Evolutionary conservation across 2,329 filamentous ascomycete genomes (phyloP).

Genomic region (Verticillium klebahnii): DNA sequence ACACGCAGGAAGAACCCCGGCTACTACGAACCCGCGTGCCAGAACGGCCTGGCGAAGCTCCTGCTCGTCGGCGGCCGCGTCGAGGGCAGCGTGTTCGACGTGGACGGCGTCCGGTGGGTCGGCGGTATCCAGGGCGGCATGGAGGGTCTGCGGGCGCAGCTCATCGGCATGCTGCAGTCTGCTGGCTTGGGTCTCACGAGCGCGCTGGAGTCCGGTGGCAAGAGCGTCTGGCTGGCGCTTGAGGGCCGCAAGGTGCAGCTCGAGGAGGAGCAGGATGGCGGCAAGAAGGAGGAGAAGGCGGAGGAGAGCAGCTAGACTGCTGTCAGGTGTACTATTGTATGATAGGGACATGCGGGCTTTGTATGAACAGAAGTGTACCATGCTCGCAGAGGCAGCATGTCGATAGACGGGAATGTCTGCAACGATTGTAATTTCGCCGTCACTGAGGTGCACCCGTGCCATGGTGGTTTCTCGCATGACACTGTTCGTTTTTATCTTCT

Average conservation of each 20-base stretch:
- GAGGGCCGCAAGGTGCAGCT: slow-evolving; percentile 77
- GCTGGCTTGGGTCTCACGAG: slow-evolving; percentile 73
- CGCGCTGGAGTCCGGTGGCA: slow-evolving; percentile 73
- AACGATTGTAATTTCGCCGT: background rate
- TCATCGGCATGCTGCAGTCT: slow-evolving; percentile 76
- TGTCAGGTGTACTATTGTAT: slow-evolving; percentile 13
- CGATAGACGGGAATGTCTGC: background rate
- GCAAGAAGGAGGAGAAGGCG: slow-evolving; percentile 21
- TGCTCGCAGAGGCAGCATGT: background rate
- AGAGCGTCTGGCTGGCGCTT: slow-evolving; percentile 81
- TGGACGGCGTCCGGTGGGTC: slow-evolving; percentile 60
- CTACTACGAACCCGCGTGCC: slow-evolving; percentile 75
- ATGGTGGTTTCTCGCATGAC: no score
- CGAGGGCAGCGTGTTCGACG: slow-evolving; percentile 80
- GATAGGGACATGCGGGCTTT: slow-evolving; percentile 6
- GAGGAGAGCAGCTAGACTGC: slow-evolving; percentile 7
- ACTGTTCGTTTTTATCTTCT: no score
- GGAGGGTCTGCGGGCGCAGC: slow-evolving; percentile 73
- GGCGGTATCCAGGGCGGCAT: slow-evolving; percentile 77
- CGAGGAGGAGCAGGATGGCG: slow-evolving; percentile 57
- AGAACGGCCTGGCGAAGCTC: slow-evolving; percentile 80
- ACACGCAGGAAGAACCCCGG: slow-evolving; percentile 70
- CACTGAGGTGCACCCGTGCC: no score
- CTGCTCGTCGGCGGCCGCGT: slow-evolving; percentile 81
- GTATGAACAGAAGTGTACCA: background rate